Evolutionary conservation across 192 early-diverging fungal genomes (phyloP).

Genomic region (Coemansia sp.): DNA sequence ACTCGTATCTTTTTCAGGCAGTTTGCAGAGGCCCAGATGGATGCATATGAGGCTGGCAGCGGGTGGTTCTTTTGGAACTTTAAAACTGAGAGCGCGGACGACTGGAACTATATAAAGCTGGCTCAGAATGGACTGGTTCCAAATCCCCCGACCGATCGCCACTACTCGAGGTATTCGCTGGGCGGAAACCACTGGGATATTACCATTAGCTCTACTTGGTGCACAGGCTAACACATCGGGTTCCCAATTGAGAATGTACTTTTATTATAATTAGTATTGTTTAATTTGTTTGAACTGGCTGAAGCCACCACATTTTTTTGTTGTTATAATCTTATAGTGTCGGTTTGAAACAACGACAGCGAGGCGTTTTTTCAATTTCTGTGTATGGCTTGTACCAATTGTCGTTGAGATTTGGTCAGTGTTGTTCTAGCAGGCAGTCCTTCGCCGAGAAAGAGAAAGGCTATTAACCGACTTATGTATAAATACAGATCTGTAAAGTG

Average conservation of each 20-base stretch:
- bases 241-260: not conserved
- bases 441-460: not conserved
- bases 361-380: conserved; percentile 2
- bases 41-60: conserved; percentile 64
- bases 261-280: conserved; percentile 8
- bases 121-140: conserved; percentile 65
- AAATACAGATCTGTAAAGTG: not conserved
- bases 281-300: conserved; percentile 1
- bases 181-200: conserved; percentile 34
- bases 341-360: not conserved
- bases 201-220: conserved; percentile 38
- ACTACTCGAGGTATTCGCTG: conserved; percentile 45
- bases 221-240: not conserved
- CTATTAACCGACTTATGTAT: not conserved
- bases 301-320: conserved; percentile 2
- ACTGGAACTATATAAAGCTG: conserved; percentile 75
- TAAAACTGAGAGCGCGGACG: conserved; percentile 67
- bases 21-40: conserved; percentile 66
- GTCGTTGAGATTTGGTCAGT: too few relatives aligned
- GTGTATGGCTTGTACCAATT: not conserved
- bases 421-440: not conserved
- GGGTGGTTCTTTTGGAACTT: conserved; percentile 81
- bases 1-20: conserved; percentile 58
- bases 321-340: not conserved
- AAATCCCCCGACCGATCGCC: conserved; percentile 37